phyloP scores from a whole-genome alignment of 768 basidiomycete species.

The Lentinula detonsa region DNA sequence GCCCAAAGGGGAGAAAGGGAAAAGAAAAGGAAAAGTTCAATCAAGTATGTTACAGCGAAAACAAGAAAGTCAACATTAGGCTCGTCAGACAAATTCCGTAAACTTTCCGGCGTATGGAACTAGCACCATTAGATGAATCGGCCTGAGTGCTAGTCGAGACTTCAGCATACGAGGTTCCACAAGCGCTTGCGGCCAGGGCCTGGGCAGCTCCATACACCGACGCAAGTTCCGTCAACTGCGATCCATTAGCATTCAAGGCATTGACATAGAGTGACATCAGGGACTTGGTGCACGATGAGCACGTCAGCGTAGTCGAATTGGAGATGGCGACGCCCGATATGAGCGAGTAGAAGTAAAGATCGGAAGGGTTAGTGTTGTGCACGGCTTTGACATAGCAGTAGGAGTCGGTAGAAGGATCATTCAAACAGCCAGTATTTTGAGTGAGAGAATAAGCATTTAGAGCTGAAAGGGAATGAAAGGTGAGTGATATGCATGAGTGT shows the following conservation, averaged over 20 bases:
- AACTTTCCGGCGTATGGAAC: neutral
- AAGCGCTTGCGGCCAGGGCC: constrained; percentile 35
- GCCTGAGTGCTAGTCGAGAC: constrained; percentile 8
- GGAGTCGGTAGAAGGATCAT: constrained; percentile 47
- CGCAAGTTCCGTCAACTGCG: constrained; percentile 25
- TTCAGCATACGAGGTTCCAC: constrained; percentile 45
- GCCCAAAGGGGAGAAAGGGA: neutral
- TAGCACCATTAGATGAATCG: neutral
- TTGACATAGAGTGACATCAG: constrained; percentile 50
- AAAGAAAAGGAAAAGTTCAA: neutral
- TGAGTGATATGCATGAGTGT: neutral
- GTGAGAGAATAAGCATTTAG: constrained; percentile 59
- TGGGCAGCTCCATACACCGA: constrained; percentile 46
- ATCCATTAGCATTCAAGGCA: constrained; percentile 32
- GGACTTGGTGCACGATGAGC: constrained; percentile 58
- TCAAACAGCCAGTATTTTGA: constrained; percentile 54
- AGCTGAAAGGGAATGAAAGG: constrained; percentile 27
- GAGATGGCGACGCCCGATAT: constrained; percentile 55
- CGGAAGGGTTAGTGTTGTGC: constrained; percentile 48
- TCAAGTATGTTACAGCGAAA: neutral
- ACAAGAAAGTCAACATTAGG: neutral
- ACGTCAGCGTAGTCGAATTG: constrained; percentile 42
- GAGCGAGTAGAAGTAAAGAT: constrained; percentile 68
- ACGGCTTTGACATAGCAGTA: constrained; percentile 76
- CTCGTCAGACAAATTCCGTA: neutral